Evolutionary conservation across 495 filamentous ascomycete species (phyloP).

Genomic region (Cercophora scortea): DNA sequence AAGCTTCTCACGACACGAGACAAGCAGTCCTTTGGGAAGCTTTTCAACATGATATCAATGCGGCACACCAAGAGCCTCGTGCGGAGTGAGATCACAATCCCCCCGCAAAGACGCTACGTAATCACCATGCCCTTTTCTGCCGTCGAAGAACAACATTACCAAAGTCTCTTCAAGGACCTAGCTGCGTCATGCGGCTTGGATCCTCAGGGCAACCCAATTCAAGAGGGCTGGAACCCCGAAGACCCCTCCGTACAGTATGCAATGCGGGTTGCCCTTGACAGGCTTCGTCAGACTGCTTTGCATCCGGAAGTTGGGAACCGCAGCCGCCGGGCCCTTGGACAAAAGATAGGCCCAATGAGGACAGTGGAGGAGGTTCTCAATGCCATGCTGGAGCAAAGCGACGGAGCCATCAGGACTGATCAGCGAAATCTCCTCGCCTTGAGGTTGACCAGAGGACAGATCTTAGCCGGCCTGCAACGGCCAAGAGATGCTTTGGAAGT

Average conservation of each 20-base stretch:
- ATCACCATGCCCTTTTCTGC: slow-evolving; percentile 84
- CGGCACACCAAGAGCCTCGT: slow-evolving; percentile 80
- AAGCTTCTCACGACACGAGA: slow-evolving; percentile 51
- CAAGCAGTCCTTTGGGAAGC: slow-evolving; percentile 50
- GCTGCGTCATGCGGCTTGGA: slow-evolving; percentile 59
- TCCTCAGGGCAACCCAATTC: slow-evolving; percentile 50
- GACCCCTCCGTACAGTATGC: slow-evolving; percentile 46
- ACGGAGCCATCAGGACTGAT: slow-evolving; percentile 52
- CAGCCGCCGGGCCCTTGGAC: slow-evolving; percentile 62
- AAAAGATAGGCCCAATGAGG: slow-evolving; percentile 55
- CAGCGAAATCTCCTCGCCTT: slow-evolving; percentile 56
- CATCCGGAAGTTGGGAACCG: slow-evolving; percentile 66
- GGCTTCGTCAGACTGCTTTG: slow-evolving; percentile 75
- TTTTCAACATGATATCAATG: slow-evolving; percentile 64
- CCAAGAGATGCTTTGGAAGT: slow-evolving; percentile 51
- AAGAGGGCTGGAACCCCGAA: slow-evolving; percentile 55
- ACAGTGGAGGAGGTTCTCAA: slow-evolving; percentile 79
- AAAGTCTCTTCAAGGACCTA: slow-evolving; percentile 63
- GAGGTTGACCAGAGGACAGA: slow-evolving; percentile 61
- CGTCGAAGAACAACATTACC: slow-evolving; percentile 84
- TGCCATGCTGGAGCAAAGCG: slow-evolving; percentile 80
- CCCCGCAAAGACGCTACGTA: slow-evolving; percentile 74
- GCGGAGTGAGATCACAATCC: slow-evolving; percentile 61
- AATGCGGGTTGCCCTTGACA: slow-evolving; percentile 48
- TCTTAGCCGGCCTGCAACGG: slow-evolving; percentile 55